phyloP scores from a whole-genome alignment of 768 basidiomycete genomes.

The Harrya chromipes region DNA sequence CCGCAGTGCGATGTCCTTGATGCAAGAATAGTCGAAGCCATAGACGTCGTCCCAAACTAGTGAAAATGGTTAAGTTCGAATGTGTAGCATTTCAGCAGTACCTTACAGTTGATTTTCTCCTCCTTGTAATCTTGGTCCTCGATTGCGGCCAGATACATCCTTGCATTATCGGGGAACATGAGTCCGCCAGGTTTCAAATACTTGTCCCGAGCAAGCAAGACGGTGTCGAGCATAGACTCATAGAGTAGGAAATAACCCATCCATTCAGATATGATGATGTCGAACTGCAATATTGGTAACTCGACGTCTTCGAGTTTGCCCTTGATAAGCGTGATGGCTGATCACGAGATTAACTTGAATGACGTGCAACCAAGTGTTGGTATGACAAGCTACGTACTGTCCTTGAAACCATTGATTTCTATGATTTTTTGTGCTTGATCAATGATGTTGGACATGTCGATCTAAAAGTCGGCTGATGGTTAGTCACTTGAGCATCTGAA shows the following conservation, averaged over 20 bases:
- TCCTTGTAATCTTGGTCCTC: conserved; percentile 99
- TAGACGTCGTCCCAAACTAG: conserved; percentile 99
- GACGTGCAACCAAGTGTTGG: background rate
- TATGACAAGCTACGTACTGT: conserved; percentile 62
- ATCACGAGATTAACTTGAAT: conserved; percentile 6
- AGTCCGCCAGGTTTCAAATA: conserved; percentile 89
- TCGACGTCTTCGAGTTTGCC: conserved; percentile 95
- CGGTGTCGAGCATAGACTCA: conserved; percentile 99
- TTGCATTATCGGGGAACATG: conserved; percentile 95
- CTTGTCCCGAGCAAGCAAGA: conserved; percentile 93
- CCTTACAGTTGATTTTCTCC: conserved; percentile 95
- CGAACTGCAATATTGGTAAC: conserved; percentile 87
- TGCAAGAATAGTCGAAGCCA: conserved; percentile 98
- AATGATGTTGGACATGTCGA: conserved; percentile 99
- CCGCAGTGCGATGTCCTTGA: conserved; percentile 95
- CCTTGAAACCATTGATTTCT: conserved; percentile 93
- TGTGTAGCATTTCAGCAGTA: background rate
- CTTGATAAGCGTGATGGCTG: conserved; percentile 93
- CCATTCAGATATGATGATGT: conserved; percentile 99
- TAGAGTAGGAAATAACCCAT: conserved; percentile 99
- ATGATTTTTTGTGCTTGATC: conserved; percentile 98
- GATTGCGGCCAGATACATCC: conserved; percentile 91
- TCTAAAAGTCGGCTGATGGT: conserved; percentile 43
- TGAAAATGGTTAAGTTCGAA: conserved; percentile 3
- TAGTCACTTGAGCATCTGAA: conserved; percentile 6